Evolutionary conservation across 805 yeast species (phyloP), one percentile per base, ranked within the genome.

Genomic region (Nakazawaea holstii): DNA sequence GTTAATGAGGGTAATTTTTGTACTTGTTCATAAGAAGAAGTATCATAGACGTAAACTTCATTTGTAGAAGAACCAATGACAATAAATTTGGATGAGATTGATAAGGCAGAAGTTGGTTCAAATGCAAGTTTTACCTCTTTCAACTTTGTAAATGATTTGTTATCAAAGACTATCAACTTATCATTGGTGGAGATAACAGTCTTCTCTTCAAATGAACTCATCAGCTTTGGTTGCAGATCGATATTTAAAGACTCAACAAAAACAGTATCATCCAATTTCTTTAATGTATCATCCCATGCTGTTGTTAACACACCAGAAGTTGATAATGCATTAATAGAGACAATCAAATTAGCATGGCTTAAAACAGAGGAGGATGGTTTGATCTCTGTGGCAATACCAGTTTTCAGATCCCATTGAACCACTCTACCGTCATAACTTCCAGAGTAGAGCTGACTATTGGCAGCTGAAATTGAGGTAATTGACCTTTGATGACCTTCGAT

Each of bases 201-300:
- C 6, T 58, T 45, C 0, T 66, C 68, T 6, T 59, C 66, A 35
- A 59, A 57, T 1, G 69, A 58, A 1, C 77, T 65, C 38, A 60
- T 50, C 57, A 27, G 49, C 50, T 64, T 73, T 41, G 84, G 88
- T 62, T 78, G 89, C 14, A 66, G 65, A 28, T 64, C 67, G 26
- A 70, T 69, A 20, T 69, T 54, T 29, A 55, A 54, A 17, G 64
- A 52, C 27, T 68, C 70, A 8, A 63, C 49, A 13, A 67, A 53
- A 2, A 52, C 45, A 10, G 63, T 62, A 27, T 55, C 59, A 3
- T 55, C 60, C 27, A 72, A 52, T 11, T 64, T 55, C 58, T 76
- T 78, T 40, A 90, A 57, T 11, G 78, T 78, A 59, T 88, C 96
- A 65, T 92, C 99, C 98, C 98, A 94, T 3, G 91, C 95, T 17